Base-by-base conservation (phyloP, 257 asterid species). In the Nicotiana tabacum region DNA sequence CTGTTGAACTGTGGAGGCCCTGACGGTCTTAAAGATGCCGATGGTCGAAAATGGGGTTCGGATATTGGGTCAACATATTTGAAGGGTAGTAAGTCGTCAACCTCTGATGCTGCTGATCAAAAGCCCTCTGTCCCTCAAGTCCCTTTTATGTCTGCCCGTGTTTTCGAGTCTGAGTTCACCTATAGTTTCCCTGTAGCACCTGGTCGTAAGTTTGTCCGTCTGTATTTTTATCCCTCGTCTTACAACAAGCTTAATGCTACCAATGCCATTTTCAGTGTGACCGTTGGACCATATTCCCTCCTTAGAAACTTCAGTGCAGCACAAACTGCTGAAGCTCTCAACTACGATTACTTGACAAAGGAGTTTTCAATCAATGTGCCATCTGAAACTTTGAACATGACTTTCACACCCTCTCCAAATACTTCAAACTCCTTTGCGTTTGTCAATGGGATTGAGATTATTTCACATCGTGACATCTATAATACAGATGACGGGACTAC, bases 381-480 rank as follows among this genome's bases (percentile, higher is more conserved):
- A 0, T 79, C 87, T 2, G 85, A 77, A 13, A 83, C 86, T 27
- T 77, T 95, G 78, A 90, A 89, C 58, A 70, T 95, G 13, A 92
- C 97, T 2, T 95, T 95, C 87, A 27, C 90, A 5, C 99, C 99
- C 0, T 82, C 91, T 15, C 82, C 72, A 12, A 72, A 77, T 83
- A 56, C 83, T 68, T 37, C 90, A 27, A 87, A 84, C 83, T 87
- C 98, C 1, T 94, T 87, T 77, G 97, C 97, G 0, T 95, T 91
- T 74, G 87, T 95, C 27, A 95, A 95, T 74, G 99, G 99, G 77
- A 94, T 95, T 57, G 97, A 92, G 91, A 82, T 95, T 4, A 87
- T 94, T 70, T 91, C 99, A 0, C 98, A 94, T 83, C 99, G 97
- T 0, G 98, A 95, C 78, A 95, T 95, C 30, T 95, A 93, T 91